Conservation (phyloP, 805 yeast genomes). For the Peterozyma xylosa region DNA sequence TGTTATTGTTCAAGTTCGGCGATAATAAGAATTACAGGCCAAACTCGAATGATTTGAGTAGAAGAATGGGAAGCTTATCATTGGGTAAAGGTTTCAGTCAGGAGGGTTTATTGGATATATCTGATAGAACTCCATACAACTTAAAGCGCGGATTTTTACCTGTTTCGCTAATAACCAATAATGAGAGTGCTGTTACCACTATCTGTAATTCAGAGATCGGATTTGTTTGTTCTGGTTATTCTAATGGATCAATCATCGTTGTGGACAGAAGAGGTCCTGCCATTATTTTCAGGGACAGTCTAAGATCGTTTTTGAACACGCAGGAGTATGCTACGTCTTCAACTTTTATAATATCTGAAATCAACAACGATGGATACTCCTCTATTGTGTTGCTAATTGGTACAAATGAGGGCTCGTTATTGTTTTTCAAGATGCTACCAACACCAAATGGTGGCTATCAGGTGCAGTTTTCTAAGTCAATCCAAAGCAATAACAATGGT, state of each 20-base stretch:
- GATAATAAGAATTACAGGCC: slow-evolving; percentile 38
- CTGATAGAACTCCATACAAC: slow-evolving; percentile 42
- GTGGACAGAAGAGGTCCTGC: slow-evolving; percentile 70
- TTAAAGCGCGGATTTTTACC: slow-evolving; percentile 61
- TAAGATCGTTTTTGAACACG: slow-evolving; percentile 16
- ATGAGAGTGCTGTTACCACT: slow-evolving; percentile 46
- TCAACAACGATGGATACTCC: slow-evolving; percentile 60
- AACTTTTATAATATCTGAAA: slow-evolving; percentile 68
- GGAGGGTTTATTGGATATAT: slow-evolving; percentile 36
- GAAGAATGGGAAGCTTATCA: slow-evolving; percentile 20
- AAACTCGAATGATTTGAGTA: slow-evolving; percentile 20
- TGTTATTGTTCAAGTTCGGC: slow-evolving; percentile 67
- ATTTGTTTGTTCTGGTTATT: slow-evolving; percentile 75
- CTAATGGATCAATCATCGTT: slow-evolving; percentile 65
- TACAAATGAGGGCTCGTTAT: slow-evolving; percentile 64
- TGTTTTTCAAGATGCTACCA: slow-evolving; percentile 61
- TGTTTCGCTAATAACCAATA: slow-evolving; percentile 32
- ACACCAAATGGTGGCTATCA: slow-evolving; percentile 51
- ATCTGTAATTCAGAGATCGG: slow-evolving; percentile 69
- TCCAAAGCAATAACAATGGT: slow-evolving; percentile 37
- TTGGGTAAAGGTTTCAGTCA: slow-evolving; percentile 11
- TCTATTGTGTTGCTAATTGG: slow-evolving; percentile 74
- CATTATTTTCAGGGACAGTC: slow-evolving; percentile 32
- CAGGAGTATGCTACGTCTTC: slow-evolving; percentile 39
- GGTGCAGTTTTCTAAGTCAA: slow-evolving; percentile 41